Base-by-base conservation (phyloP, 2,329 filamentous ascomycete genomes). In the Fusarium palustre region DNA sequence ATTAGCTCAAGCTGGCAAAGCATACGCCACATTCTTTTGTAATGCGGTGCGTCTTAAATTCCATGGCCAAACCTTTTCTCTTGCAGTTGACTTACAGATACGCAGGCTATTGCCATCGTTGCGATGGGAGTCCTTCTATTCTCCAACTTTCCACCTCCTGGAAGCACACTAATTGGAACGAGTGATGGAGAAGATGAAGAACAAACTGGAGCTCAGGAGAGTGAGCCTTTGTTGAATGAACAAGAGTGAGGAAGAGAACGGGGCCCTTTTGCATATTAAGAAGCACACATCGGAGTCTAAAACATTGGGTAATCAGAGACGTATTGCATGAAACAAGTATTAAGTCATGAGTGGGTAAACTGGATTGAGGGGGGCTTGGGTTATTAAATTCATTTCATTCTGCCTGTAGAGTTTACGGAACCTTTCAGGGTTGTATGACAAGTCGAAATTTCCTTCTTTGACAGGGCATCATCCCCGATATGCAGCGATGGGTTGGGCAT, bases 11-110 rank as follows among this genome's bases (percentile, higher is more conserved):
- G 79, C 86, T 1, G 90, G 88, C 1, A 84, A 85, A 70, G 83
- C 86, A 0, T 84, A 90, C 58, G 79, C 89, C 11, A 91, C 90
- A 0, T 93, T 93, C 72, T 86, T 87, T 49, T 88, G 85, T 74
- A 92, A 92, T 71, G 90, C 88, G 7, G 87, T 87, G 73, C 72
- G 85, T 60, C 13, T 22, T 7, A 2, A 7, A 10, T 7, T 25
- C 7, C 24, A 25, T 25, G 24, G 24, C 24, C 24, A 25, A 25
- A 5, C 24, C 24, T 25, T 25, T 25, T 25, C 7, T 25, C 24
- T 25, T 25, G 24, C 24, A 25, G 24, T 25, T 25, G 24, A 77
- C 66, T 16, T 41, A 6, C 5, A 12, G 3, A 3, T 25, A 25
- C 24, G 5, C 13, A 86, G 84, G 86, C 81, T 0, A 81, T 90